Conservation (phyloP, 148 eudicot genomes). For the Cornus florida region DNA sequence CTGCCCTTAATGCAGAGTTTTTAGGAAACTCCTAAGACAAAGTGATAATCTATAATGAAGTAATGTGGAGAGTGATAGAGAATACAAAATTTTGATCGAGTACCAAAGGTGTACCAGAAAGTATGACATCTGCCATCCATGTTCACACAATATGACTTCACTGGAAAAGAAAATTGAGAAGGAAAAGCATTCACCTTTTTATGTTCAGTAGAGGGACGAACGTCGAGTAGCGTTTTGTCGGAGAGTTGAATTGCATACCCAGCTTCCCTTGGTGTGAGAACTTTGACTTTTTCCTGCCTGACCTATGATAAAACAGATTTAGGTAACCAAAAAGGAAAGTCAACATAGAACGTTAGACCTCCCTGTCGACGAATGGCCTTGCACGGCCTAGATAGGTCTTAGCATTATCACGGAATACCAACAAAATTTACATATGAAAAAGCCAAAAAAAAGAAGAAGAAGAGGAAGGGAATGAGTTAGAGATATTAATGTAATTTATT, state of each 20-base stretch:
- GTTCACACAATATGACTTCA: no score
- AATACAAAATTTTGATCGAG: background rate
- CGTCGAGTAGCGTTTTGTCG: constrained; percentile 15
- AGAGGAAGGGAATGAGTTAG: no score
- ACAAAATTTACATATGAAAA: background rate
- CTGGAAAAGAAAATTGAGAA: no score
- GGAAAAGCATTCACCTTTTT: no score
- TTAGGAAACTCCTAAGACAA: constrained; percentile 3
- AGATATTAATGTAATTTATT: no score
- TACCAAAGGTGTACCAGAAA: background rate
- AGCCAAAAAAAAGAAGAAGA: no score
- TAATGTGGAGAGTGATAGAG: background rate
- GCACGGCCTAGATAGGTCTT: no score
- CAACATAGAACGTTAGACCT: background rate
- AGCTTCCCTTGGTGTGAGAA: constrained; percentile 84
- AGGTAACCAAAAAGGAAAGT: constrained; percentile 12
- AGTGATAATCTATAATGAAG: background rate
- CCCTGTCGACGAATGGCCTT: background rate
- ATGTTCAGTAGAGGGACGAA: no score
- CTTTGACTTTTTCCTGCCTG: constrained; percentile 82
- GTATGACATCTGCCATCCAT: background rate
- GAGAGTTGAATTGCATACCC: constrained; percentile 95
- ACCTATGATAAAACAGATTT: constrained; percentile 50
- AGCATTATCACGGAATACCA: background rate
- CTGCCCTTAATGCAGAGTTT: background rate